phyloP scores from a whole-genome alignment of 2,329 filamentous ascomycete genomes.

The Thelonectria discophora region DNA sequence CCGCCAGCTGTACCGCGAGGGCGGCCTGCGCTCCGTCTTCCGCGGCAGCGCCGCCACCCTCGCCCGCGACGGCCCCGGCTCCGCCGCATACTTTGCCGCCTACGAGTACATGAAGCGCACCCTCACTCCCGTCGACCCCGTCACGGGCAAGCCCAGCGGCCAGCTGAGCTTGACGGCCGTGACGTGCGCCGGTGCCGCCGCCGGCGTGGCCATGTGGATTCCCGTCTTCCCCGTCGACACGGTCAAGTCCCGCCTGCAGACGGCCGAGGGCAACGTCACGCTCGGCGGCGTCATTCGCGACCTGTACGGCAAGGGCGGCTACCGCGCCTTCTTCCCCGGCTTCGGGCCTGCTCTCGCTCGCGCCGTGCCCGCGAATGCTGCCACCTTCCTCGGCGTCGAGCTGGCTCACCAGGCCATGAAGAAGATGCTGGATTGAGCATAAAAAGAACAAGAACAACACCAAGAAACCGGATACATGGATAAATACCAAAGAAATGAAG shows the following conservation, averaged over 20 bases:
- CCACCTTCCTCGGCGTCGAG: constrained; percentile 90
- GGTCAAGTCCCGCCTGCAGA: constrained; percentile 93
- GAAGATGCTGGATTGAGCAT: constrained; percentile 67
- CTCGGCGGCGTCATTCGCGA: constrained; percentile 81
- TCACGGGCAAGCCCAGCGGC: constrained; percentile 75
- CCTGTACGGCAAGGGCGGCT: constrained; percentile 83
- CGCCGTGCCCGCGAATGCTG: constrained; percentile 95
- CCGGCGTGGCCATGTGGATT: constrained; percentile 98
- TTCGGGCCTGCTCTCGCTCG: constrained; percentile 91
- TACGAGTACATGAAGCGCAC: constrained; percentile 95
- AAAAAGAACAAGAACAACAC: background rate
- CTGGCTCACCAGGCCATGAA: constrained; percentile 85
- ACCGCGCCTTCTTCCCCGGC: constrained; percentile 96
- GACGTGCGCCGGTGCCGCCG: constrained; percentile 85
- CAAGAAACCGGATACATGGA: too few relatives aligned
- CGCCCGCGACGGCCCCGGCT: constrained; percentile 91
- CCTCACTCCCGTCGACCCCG: constrained; percentile 83
- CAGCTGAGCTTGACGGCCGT: constrained; percentile 84
- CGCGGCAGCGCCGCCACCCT: constrained; percentile 90
- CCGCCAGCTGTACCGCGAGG: constrained; percentile 89
- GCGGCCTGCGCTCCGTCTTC: constrained; percentile 91
- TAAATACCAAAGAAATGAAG: background rate
- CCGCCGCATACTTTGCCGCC: constrained; percentile 94
- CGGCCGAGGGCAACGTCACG: constrained; percentile 83
- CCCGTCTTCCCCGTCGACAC: constrained; percentile 98